Base-by-base conservation (phyloP, 192 early-diverging fungal species). In the Coemansia sp. region DNA sequence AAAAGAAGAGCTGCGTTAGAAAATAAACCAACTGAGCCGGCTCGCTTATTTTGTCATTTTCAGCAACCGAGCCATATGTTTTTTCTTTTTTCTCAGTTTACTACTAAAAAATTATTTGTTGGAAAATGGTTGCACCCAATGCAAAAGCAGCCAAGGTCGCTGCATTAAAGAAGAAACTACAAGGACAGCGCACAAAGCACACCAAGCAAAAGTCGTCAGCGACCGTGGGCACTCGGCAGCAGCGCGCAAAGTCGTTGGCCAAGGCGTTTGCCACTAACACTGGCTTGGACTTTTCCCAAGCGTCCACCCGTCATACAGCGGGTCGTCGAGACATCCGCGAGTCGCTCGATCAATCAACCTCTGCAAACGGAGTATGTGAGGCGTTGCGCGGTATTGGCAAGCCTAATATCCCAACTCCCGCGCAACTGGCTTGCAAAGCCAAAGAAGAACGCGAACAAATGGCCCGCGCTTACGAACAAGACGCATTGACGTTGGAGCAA, bases 301-400 rank as follows among this genome's bases (percentile, higher is more conserved):
- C 61, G 12, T 78, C 76, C 0, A 73, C 63, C 25, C 72, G 67
- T 10, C 76, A 79, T 50, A 73, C 20, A 14, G 67, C 76, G 0
- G 76, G 76, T 0, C 66, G 76, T 17, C 60, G 56, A 15, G 67
- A 64, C 8, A 44, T 73, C 1, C 55, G 76, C 53, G 24, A 36
- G 28, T 58, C 70, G 34, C 67, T 79, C 15, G 70, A 79, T 53
- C 76, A 48, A 40, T 54, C 52, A 4, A 47, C 61, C 15, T 42
- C 40, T 6, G 28, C 18, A 42, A 36, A 38, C 5, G 49, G 48
- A n/a, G 42, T 71, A n/a, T 56, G 61, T 58, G 74, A 76, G 48
- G 28, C 63, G 2, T 34, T 76, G 65, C 64, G 74, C 2, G 70
- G 75, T 12, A 61, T 78, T 12, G 64, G 67, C 46, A 31, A 37